phyloP scores from a whole-genome alignment of 345 rosid species.

The Lepidium africanum region DNA sequence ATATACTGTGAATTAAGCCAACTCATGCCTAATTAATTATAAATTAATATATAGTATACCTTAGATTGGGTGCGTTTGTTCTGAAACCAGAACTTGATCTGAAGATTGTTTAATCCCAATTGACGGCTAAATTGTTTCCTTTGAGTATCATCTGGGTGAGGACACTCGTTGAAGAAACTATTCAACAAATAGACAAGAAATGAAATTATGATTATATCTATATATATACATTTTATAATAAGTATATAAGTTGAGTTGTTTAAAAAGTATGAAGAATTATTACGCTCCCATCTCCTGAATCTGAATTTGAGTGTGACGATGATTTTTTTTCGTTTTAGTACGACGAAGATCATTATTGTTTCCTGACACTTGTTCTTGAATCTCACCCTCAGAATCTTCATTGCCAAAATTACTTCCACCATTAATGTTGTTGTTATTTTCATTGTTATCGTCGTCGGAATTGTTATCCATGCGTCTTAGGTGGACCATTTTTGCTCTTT shows the following conservation, averaged over 20 bases:
- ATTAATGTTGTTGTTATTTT: background rate
- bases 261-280: background rate
- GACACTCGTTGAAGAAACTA: slow-evolving; percentile 70
- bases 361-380: slow-evolving; percentile 58
- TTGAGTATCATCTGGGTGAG: slow-evolving; percentile 92
- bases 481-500: background rate
- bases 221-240: too few relatives aligned
- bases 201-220: background rate
- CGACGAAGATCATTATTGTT: slow-evolving; percentile 51
- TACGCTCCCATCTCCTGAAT: slow-evolving; percentile 93
- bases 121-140: slow-evolving; percentile 71
- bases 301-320: slow-evolving; percentile 86
- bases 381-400: slow-evolving; percentile 43
- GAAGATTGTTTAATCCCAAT: slow-evolving; percentile 74
- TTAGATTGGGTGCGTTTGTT: slow-evolving; percentile 96
- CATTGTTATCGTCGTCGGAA: background rate
- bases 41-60: too few relatives aligned
- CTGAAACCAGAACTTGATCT: slow-evolving; percentile 97
- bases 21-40: background rate
- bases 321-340: slow-evolving; percentile 59
- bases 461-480: background rate
- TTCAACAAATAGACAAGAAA: background rate
- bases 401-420: slow-evolving; percentile 13
- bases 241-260: background rate
- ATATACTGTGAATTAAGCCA: background rate